phyloP scores from a whole-genome alignment of 148 eudicot species.

The Rhododendron simsii region DNA sequence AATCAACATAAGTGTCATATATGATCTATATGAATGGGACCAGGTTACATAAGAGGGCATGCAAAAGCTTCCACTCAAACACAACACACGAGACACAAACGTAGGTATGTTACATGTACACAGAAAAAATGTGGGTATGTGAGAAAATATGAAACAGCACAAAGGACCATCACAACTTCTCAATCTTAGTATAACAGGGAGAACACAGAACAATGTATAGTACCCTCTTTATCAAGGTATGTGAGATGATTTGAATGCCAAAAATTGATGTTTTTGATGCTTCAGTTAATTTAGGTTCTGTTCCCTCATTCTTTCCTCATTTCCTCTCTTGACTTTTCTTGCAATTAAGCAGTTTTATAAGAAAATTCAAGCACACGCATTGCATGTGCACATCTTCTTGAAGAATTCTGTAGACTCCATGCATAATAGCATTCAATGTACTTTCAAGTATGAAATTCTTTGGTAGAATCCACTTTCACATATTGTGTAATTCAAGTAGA shows the following conservation, averaged over 20 bases:
- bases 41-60: too few relatives aligned
- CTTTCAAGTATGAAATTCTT: neutral
- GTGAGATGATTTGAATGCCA: neutral
- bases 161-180: neutral
- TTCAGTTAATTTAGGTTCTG: neutral
- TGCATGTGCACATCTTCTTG: neutral
- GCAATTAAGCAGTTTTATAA: neutral
- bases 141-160: neutral
- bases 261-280: neutral
- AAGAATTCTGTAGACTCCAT: neutral
- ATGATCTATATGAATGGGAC: too few relatives aligned
- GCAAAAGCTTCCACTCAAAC: neutral
- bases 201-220: neutral
- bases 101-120: neutral
- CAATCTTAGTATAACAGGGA: neutral
- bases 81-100: neutral
- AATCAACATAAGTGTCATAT: too few relatives aligned
- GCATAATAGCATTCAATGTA: neutral
- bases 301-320: neutral
- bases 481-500: too few relatives aligned
- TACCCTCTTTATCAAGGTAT: neutral
- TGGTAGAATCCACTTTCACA: neutral
- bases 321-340: neutral
- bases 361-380: too few relatives aligned
- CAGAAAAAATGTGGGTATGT: too few relatives aligned